Evolutionary conservation across 2,329 filamentous ascomycete species (phyloP).

Genomic region (Colletotrichum sansevieriae): DNA sequence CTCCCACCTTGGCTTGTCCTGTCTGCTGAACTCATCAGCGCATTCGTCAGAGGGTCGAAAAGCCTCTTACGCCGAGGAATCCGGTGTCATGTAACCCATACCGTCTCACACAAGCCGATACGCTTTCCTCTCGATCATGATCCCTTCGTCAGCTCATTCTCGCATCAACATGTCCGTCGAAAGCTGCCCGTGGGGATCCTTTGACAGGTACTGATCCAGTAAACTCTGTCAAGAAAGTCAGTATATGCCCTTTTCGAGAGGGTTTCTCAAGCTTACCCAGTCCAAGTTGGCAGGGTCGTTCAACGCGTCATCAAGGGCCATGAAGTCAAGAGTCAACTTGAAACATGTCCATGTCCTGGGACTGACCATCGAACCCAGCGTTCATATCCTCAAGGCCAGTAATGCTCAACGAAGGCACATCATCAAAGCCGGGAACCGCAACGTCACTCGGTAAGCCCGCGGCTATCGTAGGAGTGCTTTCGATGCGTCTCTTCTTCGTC

Average conservation of each 20-base stretch:
- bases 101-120: too few relatives aligned
- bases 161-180: constrained; percentile 16
- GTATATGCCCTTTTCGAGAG: neutral
- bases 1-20: neutral
- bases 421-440: constrained; percentile 29
- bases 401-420: neutral
- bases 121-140: too few relatives aligned
- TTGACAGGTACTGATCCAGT: constrained; percentile 47
- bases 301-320: constrained; percentile 55
- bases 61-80: too few relatives aligned
- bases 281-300: constrained; percentile 52
- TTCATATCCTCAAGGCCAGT: neutral
- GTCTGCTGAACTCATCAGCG: neutral
- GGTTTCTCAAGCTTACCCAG: constrained; percentile 52
- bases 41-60: too few relatives aligned
- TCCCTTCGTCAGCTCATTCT: too few relatives aligned
- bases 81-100: too few relatives aligned
- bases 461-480: neutral
- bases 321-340: constrained; percentile 49
- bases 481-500: neutral
- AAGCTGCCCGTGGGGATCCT: constrained; percentile 19
- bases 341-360: constrained; percentile 24
- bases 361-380: neutral
- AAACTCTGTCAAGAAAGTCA: constrained; percentile 43
- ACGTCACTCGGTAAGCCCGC: constrained; percentile 41